Conservation (phyloP, 2,329 filamentous ascomycete genomes). For the Fusarium piperis region DNA sequence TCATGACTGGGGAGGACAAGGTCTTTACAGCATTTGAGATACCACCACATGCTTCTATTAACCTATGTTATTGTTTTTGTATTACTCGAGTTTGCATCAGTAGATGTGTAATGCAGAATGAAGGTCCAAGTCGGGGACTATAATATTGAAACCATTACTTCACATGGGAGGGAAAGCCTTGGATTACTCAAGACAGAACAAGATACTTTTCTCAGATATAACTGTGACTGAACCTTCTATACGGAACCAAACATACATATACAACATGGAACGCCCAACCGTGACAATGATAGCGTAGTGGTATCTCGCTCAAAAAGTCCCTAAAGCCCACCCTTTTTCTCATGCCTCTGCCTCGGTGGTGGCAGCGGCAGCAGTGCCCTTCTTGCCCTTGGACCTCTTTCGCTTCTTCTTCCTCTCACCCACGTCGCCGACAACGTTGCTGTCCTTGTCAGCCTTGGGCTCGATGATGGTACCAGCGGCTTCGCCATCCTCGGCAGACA, state of each 20-base stretch:
- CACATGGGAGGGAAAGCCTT: not conserved
- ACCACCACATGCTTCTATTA: slow-evolving; percentile 29
- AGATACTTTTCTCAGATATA: not conserved
- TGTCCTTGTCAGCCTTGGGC: slow-evolving; percentile 31
- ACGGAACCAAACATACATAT: slow-evolving; percentile 18
- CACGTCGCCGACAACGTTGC: slow-evolving; percentile 43
- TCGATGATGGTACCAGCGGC: slow-evolving; percentile 41
- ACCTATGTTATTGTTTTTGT: not conserved
- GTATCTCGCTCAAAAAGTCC: slow-evolving; percentile 30
- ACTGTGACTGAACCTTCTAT: slow-evolving; percentile 14
- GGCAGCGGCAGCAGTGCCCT: slow-evolving; percentile 43
- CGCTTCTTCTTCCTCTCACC: slow-evolving; percentile 58
- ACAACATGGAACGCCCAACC: slow-evolving; percentile 36
- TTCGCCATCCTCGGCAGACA: slow-evolving; percentile 43
- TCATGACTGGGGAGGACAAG: slow-evolving; percentile 18
- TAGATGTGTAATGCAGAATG: not conserved
- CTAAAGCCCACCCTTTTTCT: slow-evolving; percentile 3
- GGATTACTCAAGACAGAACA: not conserved
- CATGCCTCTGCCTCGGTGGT: slow-evolving; percentile 34
- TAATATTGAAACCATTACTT: not conserved
- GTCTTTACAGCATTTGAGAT: slow-evolving; percentile 35
- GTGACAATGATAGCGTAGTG: slow-evolving; percentile 30
- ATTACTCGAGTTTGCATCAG: not conserved
- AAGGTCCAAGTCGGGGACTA: not conserved
- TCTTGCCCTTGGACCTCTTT: slow-evolving; percentile 61